Conservation (phyloP, 1,284 basidiomycete genomes). For the Cutaneotrichosporon spelunceum region DNA sequence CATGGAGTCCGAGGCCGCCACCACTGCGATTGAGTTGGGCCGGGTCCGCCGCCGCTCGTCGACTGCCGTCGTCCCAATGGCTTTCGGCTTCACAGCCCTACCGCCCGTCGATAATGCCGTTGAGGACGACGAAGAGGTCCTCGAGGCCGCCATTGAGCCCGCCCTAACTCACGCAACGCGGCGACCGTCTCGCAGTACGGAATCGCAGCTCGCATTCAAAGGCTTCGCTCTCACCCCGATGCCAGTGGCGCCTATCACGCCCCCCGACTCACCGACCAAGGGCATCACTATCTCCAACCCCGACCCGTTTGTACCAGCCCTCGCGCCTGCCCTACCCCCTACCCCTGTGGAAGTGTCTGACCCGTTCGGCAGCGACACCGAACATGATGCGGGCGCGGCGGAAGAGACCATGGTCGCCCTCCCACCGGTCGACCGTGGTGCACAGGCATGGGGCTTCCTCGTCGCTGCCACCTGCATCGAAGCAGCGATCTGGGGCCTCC, state of each 20-base stretch:
- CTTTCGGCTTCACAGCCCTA: not conserved
- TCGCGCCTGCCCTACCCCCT: not conserved
- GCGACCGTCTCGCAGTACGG: not conserved
- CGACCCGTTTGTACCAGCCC: not conserved
- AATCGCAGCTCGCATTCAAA: not conserved
- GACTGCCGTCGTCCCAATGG: not conserved
- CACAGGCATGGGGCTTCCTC: constrained; percentile 47
- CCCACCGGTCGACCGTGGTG: constrained; percentile 45
- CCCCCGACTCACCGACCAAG: not conserved
- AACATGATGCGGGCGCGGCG: not conserved
- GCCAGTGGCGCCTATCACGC: not conserved
- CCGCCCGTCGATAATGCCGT: not conserved
- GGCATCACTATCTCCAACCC: not conserved
- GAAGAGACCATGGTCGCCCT: constrained; percentile 21
- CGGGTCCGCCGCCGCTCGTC: not conserved
- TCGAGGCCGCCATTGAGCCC: not conserved
- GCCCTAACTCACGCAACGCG: not conserved
- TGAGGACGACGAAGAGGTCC: not conserved
- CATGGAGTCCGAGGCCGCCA: not conserved
- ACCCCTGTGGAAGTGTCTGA: not conserved
- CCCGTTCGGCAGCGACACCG: constrained; percentile 2
- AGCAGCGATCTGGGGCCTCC: constrained; percentile 47
- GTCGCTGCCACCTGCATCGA: constrained; percentile 44
- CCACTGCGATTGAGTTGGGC: not conserved
- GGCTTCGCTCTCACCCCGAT: not conserved